Conservation (phyloP, 108 stramenopile species). For the Nitzschia inconspicua region DNA sequence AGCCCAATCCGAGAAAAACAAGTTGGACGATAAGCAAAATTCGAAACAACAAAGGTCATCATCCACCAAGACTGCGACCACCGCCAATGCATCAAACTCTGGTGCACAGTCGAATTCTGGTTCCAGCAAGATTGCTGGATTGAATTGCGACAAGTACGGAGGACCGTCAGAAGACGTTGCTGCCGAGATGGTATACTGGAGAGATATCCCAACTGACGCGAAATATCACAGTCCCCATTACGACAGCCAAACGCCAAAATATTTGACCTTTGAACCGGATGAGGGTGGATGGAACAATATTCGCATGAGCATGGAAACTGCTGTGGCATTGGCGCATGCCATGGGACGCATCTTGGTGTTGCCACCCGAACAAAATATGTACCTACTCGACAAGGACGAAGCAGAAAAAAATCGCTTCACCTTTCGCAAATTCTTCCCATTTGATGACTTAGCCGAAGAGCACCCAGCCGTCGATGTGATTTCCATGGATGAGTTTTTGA, state of each 20-base stretch:
- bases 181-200: conserved; percentile 84
- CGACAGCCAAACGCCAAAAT: conserved; percentile 25
- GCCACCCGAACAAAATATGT: conserved; percentile 78
- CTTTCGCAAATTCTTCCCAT: conserved; percentile 78
- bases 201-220: conserved; percentile 67
- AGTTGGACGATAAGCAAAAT: not conserved
- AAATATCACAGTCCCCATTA: conserved; percentile 50
- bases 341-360: conserved; percentile 90
- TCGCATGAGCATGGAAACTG: conserved; percentile 92
- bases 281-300: conserved; percentile 96
- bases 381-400: conserved; percentile 23
- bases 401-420: conserved; percentile 58
- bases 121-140: conserved; percentile 7
- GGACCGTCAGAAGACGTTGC: conserved; percentile 37
- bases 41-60: not conserved
- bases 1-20: not conserved
- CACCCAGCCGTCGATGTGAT: conserved; percentile 77
- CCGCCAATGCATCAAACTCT: not conserved
- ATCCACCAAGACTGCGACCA: no score
- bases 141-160: conserved; percentile 43
- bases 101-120: not conserved
- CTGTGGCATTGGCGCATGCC: conserved; percentile 74
- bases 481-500: conserved; percentile 82
- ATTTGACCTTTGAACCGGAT: conserved; percentile 89
- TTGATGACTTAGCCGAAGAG: conserved; percentile 61